Conservation (phyloP, 73 alveolate genomes). For the Paramecium primaurelia region DNA sequence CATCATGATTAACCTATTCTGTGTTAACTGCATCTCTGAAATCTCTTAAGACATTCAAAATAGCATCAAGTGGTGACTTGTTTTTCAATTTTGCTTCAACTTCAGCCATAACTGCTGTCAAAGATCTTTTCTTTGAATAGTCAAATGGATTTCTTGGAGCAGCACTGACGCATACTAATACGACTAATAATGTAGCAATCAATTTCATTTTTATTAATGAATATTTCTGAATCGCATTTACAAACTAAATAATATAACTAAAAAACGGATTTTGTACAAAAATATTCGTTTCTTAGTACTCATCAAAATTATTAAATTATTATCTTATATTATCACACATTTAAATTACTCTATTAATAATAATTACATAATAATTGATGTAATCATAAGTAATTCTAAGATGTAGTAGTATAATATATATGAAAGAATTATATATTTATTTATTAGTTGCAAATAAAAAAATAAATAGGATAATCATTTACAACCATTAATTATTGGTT, state of each 20-base stretch:
- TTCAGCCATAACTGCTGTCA: conserved; percentile 43
- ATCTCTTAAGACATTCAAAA: neutral
- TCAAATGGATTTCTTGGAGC: conserved; percentile 32
- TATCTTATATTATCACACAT: neutral
- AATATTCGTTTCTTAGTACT: neutral
- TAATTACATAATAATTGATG: no score
- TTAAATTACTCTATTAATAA: no score
- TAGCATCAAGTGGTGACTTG: conserved; percentile 38
- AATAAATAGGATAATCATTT: neutral
- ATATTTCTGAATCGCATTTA: neutral
- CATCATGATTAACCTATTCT: conserved; percentile 48
- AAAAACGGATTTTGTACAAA: neutral
- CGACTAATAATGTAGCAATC: conserved; percentile 15
- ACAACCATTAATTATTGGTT: neutral
- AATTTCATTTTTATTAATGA: neutral
- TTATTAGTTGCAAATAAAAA: neutral
- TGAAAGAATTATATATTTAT: no score
- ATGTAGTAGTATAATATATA: neutral
- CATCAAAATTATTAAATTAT: neutral
- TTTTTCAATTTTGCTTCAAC: conserved; percentile 22
- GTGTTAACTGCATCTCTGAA: conserved; percentile 56
- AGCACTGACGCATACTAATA: neutral
- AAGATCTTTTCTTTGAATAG: conserved; percentile 30
- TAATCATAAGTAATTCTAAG: neutral
- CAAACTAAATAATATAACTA: neutral